Conservation (phyloP, 2,329 filamentous ascomycete species). For the Apiospora malaysiana region DNA sequence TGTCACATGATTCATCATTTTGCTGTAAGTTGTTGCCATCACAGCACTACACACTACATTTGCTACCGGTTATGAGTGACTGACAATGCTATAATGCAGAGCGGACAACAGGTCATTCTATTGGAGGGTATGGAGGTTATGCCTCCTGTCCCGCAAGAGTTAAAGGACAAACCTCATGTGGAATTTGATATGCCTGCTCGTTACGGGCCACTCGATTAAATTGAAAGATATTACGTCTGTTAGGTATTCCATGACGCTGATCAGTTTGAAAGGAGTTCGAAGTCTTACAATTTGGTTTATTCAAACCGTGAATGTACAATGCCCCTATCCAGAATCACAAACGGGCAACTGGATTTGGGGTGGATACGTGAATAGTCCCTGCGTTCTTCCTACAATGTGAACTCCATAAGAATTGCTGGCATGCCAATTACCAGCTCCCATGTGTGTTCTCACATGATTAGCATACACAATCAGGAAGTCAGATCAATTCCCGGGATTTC, state of each 20-base stretch:
- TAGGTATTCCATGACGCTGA: too few relatives aligned
- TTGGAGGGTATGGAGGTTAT: constrained; percentile 29
- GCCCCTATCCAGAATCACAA: too few relatives aligned
- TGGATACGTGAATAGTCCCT: too few relatives aligned
- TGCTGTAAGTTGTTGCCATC: constrained; percentile 23
- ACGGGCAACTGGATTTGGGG: too few relatives aligned
- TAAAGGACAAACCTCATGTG: constrained; percentile 28
- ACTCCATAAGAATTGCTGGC: too few relatives aligned
- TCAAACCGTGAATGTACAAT: too few relatives aligned
- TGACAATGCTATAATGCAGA: constrained; percentile 19
- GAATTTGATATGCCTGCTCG: constrained; percentile 26
- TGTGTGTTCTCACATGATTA: too few relatives aligned
- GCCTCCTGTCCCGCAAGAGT: constrained; percentile 26
- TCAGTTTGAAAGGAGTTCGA: background rate
- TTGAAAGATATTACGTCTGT: background rate
- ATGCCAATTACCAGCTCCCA: too few relatives aligned
- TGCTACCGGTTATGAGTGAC: background rate
- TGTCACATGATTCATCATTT: constrained; percentile 32
- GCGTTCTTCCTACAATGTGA: too few relatives aligned
- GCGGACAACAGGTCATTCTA: constrained; percentile 29
- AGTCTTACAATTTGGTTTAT: too few relatives aligned
- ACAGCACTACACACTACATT: background rate
- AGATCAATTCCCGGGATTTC: background rate
- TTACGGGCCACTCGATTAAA: constrained; percentile 28
- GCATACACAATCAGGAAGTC: too few relatives aligned